Percentiles rank a stretch among this genome's conserved stretches.
These are phyloP conservation scores for Septoria linicola DNA, from an alignment of 2,329 filamentous ascomycete species.

Conservation along the genomic window DNA sequence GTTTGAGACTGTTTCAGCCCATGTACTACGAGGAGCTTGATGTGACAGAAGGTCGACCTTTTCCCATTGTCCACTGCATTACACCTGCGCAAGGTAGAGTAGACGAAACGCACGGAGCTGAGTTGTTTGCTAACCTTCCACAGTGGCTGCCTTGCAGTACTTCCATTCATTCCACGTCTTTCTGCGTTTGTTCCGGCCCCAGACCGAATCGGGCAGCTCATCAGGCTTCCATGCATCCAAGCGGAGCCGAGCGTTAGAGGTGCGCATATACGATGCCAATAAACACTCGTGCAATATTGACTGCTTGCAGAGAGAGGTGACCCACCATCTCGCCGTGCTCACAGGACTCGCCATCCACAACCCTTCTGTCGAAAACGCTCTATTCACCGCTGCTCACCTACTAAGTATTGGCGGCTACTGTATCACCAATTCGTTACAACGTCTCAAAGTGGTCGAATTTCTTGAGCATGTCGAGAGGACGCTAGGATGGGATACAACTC, in stretches of 20 bases:
- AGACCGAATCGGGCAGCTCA: constrained; percentile 7
- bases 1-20: constrained; percentile 31
- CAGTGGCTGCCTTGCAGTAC: constrained; percentile 40
- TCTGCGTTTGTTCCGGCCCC: constrained; percentile 22
- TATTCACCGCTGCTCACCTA: constrained; percentile 29
- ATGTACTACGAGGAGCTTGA: constrained; percentile 30
- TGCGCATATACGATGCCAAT: constrained; percentile 1
- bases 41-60: constrained; percentile 23
- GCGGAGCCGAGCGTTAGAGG: constrained; percentile 22
- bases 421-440: constrained; percentile 24
- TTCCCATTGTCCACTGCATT: constrained; percentile 38
- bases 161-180: constrained; percentile 40
- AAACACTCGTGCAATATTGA: neutral
- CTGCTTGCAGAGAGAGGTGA: constrained; percentile 21
- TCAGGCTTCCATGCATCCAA: constrained; percentile 27
- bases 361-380: constrained; percentile 27
- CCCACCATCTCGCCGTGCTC: constrained; percentile 22
- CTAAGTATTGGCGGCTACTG: constrained; percentile 27
- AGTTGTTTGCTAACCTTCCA: neutral
- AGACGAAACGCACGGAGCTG: neutral
- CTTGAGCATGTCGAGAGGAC: constrained; percentile 20
- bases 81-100: constrained; percentile 35
- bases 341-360: constrained; percentile 29
- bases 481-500: constrained; percentile 26
- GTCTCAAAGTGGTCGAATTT: constrained; percentile 21